These are phyloP conservation scores for Pseudogymnoascus destructans DNA, from an alignment of 2,329 filamentous ascomycete genomes.

Conservation along the genomic window DNA sequence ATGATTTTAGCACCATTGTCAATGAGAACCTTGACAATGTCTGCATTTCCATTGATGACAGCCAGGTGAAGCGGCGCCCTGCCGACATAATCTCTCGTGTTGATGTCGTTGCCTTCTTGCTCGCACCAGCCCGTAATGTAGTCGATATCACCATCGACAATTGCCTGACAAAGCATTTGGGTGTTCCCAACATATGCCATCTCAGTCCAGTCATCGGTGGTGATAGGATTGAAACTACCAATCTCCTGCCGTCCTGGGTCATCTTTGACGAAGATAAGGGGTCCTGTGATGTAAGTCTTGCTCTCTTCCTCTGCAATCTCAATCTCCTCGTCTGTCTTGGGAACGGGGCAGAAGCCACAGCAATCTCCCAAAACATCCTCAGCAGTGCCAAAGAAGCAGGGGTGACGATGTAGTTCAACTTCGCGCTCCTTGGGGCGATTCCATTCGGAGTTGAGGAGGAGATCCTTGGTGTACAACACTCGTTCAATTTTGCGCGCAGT, in stretches of 20 bases:
- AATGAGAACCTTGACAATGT: slow-evolving; percentile 59
- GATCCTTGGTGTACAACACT: slow-evolving; percentile 66
- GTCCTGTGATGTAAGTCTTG: slow-evolving; percentile 64
- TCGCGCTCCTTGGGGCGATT: slow-evolving; percentile 63
- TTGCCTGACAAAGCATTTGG: slow-evolving; percentile 63
- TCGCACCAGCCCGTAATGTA: slow-evolving; percentile 57
- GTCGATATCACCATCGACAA: slow-evolving; percentile 59
- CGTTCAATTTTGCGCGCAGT: slow-evolving; percentile 65
- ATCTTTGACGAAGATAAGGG: slow-evolving; percentile 62
- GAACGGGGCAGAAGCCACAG: slow-evolving; percentile 63
- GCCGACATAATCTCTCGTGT: slow-evolving; percentile 65
- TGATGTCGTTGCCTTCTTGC: slow-evolving; percentile 56
- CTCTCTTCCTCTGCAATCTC: slow-evolving; percentile 58
- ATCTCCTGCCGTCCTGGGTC: slow-evolving; percentile 67
- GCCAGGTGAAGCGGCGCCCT: slow-evolving; percentile 70
- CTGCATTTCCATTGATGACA: slow-evolving; percentile 50
- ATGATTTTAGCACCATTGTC: slow-evolving; percentile 60
- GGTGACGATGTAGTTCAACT: slow-evolving; percentile 69
- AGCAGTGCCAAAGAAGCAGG: slow-evolving; percentile 69
- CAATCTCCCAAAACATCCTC: slow-evolving; percentile 68
- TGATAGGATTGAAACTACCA: slow-evolving; percentile 66
- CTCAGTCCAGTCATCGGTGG: slow-evolving; percentile 74
- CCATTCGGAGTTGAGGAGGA: slow-evolving; percentile 79
- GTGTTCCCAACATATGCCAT: slow-evolving; percentile 84
- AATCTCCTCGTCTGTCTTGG: slow-evolving; percentile 56